Evolutionary conservation across 129 eudicot genomes (phyloP), one percentile per base, ranked within the genome.

Genomic region (Flaveria sonorensis): DNA sequence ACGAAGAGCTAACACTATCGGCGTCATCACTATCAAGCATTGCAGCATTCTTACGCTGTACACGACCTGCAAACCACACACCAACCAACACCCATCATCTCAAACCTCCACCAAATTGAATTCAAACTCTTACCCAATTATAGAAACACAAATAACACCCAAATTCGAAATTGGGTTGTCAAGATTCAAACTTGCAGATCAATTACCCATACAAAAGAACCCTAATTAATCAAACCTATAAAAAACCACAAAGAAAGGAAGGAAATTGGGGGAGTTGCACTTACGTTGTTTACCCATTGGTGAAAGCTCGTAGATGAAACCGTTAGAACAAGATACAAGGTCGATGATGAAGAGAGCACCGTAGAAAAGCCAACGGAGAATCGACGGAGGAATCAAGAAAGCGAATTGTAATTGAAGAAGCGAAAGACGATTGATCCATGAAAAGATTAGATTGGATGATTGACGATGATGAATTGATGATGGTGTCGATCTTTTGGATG

Each of bases 21-120:
- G 93, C 86, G 47, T 94, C 97, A 55, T 89, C 92, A 62, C 80
- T 84, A 81, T 94, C 98, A 71, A 91, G 75, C 93, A 89, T 87
- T 16, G 92, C 92, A 59, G 91, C 91, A 83, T 79, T 89, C 88
- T 85, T 94, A 71, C 92, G 87, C 52, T 81, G 86, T 50, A 86
- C 81, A 84, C 84, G 87, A 72, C 88, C 98, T 94, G 51, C 14
- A 85, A 42, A 73, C 19, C 39, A 50, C 23, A 65, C 63, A 3
- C 21, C 75, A 50, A 65, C 23, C 32, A 77, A 62, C 80, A 77
- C 56, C 53, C 18, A 63, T 6, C 19, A 63, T 63, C 46, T 63
- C 45, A 30, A 63, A 15, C 46, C 6, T 13, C 68, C 7, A 61
- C 26, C 14, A 61, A 26, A 61, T 30, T 15, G 2, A 28, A 36